phyloP scores from a whole-genome alignment of 345 rosid genomes.

The Acer negundo region DNA sequence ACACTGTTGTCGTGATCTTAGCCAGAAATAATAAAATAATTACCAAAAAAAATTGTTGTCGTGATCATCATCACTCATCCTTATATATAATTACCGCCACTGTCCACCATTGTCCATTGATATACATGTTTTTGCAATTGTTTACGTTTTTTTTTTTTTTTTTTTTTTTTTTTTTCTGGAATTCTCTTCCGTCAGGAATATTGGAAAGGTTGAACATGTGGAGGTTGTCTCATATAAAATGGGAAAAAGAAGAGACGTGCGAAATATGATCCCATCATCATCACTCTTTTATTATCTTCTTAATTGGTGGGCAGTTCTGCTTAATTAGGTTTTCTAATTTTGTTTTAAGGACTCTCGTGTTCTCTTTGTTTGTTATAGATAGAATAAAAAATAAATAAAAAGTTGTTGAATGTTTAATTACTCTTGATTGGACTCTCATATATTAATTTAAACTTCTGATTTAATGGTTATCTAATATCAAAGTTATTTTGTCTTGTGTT shows the following conservation, averaged over 20 bases:
- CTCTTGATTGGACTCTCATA: no score
- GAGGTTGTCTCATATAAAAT: background rate
- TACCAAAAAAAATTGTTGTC: background rate
- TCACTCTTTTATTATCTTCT: no score
- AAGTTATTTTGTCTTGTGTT: no score
- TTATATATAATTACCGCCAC: background rate
- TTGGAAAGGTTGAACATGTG: background rate
- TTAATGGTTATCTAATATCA: no score
- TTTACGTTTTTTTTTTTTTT: background rate
- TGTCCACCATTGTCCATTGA: background rate
- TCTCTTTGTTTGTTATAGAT: background rate
- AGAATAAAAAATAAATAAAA: no score
- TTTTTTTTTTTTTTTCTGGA: background rate
- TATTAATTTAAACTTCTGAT: no score
- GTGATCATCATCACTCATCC: background rate
- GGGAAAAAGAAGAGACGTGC: slow-evolving; percentile 6
- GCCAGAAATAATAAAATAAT: background rate
- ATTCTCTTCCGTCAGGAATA: background rate
- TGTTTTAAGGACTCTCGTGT: background rate
- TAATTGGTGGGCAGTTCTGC: no score
- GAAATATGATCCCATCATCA: background rate
- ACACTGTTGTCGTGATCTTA: background rate
- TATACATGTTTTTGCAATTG: background rate
- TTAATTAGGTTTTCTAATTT: background rate
- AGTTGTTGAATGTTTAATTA: no score